Conservation (phyloP, 176 grass and related monocot species). For the Aegilops bicornis region DNA sequence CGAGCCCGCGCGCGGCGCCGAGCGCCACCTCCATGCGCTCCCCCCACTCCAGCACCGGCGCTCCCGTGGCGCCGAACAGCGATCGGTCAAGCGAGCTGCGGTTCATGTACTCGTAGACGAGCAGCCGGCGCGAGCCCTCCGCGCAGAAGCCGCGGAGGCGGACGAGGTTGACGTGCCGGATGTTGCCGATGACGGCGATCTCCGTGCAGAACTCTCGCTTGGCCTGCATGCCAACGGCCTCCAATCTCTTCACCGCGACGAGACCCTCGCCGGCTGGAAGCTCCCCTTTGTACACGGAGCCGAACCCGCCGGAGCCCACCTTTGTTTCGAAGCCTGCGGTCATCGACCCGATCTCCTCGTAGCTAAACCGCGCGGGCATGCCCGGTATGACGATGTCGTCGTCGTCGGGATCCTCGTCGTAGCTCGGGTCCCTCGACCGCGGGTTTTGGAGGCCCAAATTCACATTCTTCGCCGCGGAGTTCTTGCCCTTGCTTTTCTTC, state of each 20-base stretch:
- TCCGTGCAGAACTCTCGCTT: conserved; percentile 85
- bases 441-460: conserved; percentile 44
- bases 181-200: conserved; percentile 80
- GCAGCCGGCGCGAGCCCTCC: conserved; percentile 62
- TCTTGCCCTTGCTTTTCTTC: conserved; percentile 30
- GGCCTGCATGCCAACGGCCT: conserved; percentile 63
- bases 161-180: conserved; percentile 82
- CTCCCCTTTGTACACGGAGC: conserved; percentile 80
- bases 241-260: conserved; percentile 84
- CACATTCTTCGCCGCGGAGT: conserved; percentile 18
- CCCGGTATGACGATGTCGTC: conserved; percentile 56
- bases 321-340: conserved; percentile 59
- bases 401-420: conserved; percentile 19
- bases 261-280: conserved; percentile 48
- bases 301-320: conserved; percentile 85
- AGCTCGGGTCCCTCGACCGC: neutral
- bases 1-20: conserved; percentile 59
- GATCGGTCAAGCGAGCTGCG: conserved; percentile 70
- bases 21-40: conserved; percentile 82
- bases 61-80: conserved; percentile 47
- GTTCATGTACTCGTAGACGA: conserved; percentile 95
- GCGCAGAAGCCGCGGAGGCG: conserved; percentile 87
- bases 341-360: conserved; percentile 50
- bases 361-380: conserved; percentile 71
- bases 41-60: conserved; percentile 73